Percentiles rank a stretch among this genome's conserved stretches.
These are phyloP conservation scores for Aspergillus bridgeri DNA, from an alignment of 495 filamentous ascomycete genomes.

Conservation along the genomic window DNA sequence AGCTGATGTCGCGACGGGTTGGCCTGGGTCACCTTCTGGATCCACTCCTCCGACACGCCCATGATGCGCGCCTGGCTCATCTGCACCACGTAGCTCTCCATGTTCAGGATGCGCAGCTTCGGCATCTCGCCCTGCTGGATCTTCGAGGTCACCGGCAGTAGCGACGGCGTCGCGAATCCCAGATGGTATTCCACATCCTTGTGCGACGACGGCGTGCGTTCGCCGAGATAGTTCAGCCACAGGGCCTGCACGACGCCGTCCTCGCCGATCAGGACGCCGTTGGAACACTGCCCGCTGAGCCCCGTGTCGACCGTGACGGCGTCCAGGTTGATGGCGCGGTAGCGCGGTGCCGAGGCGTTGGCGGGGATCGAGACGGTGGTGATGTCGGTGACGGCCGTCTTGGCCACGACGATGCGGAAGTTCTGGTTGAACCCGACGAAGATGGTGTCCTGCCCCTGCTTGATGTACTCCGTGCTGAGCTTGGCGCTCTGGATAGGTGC, in stretches of 20 bases:
- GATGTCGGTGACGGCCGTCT: constrained; percentile 94
- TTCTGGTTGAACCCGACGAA: constrained; percentile 98
- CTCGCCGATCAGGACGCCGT: constrained; percentile 83
- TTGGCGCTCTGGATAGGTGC: constrained; percentile 88
- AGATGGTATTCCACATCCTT: constrained; percentile 98
- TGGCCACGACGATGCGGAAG: constrained; percentile 84
- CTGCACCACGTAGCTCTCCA: constrained; percentile 91
- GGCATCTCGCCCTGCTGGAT: constrained; percentile 77
- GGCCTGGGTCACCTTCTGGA: constrained; percentile 76
- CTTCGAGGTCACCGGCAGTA: constrained; percentile 79
- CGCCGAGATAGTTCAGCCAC: constrained; percentile 95
- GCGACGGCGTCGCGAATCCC: constrained; percentile 80
- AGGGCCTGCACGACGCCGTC: constrained; percentile 91
- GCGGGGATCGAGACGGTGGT: constrained; percentile 96
- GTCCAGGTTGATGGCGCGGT: constrained; percentile 93
- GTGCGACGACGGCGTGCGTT: constrained; percentile 69
- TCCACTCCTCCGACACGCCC: constrained; percentile 96
- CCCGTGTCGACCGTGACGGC: constrained; percentile 96
- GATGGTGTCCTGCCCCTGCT: constrained; percentile 84
- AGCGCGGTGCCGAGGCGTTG: constrained; percentile 85
- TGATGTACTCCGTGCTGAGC: constrained; percentile 75
- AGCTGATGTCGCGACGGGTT: constrained; percentile 92
- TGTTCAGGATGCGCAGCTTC: constrained; percentile 80
- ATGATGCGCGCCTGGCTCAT: constrained; percentile 98
- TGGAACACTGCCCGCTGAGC: constrained; percentile 88